Base-by-base conservation (phyloP, 1,139 yeast genomes). In the Lodderomyces margitis region DNA sequence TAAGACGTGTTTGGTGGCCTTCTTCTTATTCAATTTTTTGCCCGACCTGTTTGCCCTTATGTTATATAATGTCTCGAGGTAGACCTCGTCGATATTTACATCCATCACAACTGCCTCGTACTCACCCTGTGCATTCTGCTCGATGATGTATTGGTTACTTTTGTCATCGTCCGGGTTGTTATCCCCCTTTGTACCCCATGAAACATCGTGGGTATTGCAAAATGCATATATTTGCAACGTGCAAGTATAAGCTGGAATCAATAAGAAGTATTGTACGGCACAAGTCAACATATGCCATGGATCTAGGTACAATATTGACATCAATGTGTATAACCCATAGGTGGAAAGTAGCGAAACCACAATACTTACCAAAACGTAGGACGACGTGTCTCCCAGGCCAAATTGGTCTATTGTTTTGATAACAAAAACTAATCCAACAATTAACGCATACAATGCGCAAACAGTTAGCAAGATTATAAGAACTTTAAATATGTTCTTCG, bases 141-240 rank as follows among this genome's bases (percentile, higher is more conserved):
- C 75, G 45, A 73, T 70, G 42, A 71, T 68, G 47, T 73, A 73
- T 47, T 68, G 75, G 43, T 71, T 70, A 12, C 56, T 47, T 41
- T 58, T 62, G 47, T 72, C 77, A 53, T 80, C 81, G 12, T 81
- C 74, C 38, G 83, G 85, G 49, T 81, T 80, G 50, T 84, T 86
- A 48, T 91, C 96, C 51, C 97, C 97, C 59, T 89, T 89, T 0
- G 97, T 91, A 64, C 97, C 97, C 97, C 97, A 91, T 0, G 96
- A 85, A 40, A 89, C 95, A 70, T 89, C 97, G 65, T 89, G 96
- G 4, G 96, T 88, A 59, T 89, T 89, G 66, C 98, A 89, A 62
- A 88, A 87, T 1, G 98, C 96, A 66, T 87, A 89, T 44, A 89
- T 87, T 62, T 89, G 97, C 47, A 89, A 70, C 1, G 96, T 85